phyloP scores from a whole-genome alignment of 331 rosid species.

The Acacia pycnantha region DNA sequence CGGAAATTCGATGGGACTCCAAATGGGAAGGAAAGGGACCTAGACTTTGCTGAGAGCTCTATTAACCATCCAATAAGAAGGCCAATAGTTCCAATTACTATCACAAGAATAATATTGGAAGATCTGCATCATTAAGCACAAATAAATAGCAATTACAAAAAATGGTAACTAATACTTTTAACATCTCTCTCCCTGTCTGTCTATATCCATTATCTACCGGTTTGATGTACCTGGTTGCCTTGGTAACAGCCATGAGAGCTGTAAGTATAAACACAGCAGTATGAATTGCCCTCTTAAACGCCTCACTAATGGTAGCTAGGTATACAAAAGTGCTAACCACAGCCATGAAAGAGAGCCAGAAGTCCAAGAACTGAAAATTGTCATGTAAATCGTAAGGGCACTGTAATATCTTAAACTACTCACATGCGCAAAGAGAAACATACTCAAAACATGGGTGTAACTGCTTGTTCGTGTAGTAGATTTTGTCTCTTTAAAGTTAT shows the following conservation, averaged over 20 bases:
- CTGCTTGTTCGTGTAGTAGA: neutral
- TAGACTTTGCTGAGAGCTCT: conserved; percentile 58
- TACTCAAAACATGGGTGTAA: neutral
- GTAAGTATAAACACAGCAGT: conserved; percentile 73
- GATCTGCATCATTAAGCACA: conserved; percentile 52
- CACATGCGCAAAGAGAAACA: neutral
- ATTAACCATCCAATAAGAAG: conserved; percentile 80
- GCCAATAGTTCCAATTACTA: conserved; percentile 61
- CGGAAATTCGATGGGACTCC: conserved; percentile 40
- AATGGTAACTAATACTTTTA: neutral
- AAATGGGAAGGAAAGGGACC: conserved; percentile 54
- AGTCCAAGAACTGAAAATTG: conserved; percentile 78
- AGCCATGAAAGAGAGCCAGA: conserved; percentile 95
- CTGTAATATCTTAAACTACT: neutral
- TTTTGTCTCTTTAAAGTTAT: neutral
- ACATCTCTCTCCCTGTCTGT: neutral
- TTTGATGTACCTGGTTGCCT: conserved; percentile 70
- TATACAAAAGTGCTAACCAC: conserved; percentile 77
- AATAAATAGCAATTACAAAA: conserved; percentile 21
- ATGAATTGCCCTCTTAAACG: conserved; percentile 65
- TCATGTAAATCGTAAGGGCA: conserved; percentile 7
- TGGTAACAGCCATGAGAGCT: conserved; percentile 74
- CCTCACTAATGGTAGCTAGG: conserved; percentile 70
- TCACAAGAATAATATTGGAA: conserved; percentile 64
- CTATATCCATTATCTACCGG: neutral